Evolutionary conservation across 345 rosid species (phyloP).

Genomic region (Syzygium jambos): DNA sequence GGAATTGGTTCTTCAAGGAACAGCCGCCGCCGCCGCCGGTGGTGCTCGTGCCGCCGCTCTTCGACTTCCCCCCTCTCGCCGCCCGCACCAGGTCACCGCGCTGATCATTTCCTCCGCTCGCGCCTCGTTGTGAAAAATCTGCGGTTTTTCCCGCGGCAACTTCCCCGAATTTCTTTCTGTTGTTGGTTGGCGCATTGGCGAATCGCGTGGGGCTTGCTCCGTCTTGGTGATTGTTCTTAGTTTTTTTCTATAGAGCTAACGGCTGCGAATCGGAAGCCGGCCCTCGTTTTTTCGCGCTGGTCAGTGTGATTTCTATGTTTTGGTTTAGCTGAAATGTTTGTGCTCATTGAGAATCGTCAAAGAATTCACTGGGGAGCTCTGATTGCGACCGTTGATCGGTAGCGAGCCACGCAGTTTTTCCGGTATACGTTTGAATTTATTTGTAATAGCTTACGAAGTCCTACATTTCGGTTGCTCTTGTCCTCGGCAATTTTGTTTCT

Average conservation of each 20-base stretch:
- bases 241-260: background rate
- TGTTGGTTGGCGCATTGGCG: background rate
- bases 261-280: background rate
- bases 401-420: background rate
- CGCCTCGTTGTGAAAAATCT: background rate
- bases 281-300: background rate
- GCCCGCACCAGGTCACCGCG: slow-evolving; percentile 60
- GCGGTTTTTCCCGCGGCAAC: background rate
- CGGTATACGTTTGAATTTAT: background rate
- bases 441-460: background rate
- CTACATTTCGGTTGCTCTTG: background rate
- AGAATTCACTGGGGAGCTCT: background rate
- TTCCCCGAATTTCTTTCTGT: background rate
- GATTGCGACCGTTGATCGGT: background rate
- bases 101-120: background rate
- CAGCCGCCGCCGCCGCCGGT: slow-evolving; percentile 84
- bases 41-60: slow-evolving; percentile 88
- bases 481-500: background rate
- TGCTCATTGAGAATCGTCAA: background rate
- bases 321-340: background rate
- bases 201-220: background rate
- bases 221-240: too few relatives aligned
- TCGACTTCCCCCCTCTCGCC: slow-evolving; percentile 87
- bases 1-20: slow-evolving; percentile 47
- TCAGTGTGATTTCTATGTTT: background rate